Evolutionary conservation across 208 protist genomes (phyloP).

Genomic region (Crithidia sp.): DNA sequence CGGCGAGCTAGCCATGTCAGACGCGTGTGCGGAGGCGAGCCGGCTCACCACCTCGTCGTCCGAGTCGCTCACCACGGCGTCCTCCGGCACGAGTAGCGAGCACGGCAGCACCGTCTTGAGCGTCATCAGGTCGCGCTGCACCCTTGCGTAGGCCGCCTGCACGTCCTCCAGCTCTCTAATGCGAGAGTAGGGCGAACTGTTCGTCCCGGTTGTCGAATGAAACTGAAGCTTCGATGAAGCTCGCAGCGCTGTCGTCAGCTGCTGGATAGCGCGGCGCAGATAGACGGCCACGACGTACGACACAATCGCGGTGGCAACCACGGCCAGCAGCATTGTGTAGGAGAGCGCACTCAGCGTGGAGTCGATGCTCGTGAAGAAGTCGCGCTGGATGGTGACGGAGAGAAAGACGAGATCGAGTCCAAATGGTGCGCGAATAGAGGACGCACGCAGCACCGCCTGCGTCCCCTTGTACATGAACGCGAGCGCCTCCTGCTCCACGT

Average conservation of each 20-base stretch:
- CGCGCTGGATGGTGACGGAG: conserved; percentile 22
- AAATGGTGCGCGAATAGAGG: not conserved
- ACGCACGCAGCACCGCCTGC: conserved; percentile 22
- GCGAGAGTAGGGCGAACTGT: not conserved
- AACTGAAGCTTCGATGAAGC: conserved; percentile 32
- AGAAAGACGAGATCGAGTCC: conserved; percentile 24
- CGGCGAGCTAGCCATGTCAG: no score
- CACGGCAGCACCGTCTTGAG: conserved; percentile 31
- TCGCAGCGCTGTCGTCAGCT: conserved; percentile 22
- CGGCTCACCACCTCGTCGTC: not conserved
- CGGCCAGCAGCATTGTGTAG: conserved; percentile 13
- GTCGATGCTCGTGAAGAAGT: conserved; percentile 27
- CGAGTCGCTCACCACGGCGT: not conserved
- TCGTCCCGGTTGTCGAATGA: not conserved
- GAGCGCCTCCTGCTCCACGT: not conserved
- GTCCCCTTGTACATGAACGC: conserved; percentile 10
- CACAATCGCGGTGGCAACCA: not conserved
- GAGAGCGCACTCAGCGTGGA: conserved; percentile 10
- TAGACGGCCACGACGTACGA: conserved; percentile 22
- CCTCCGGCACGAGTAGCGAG: conserved; percentile 19
- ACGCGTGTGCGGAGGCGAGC: not conserved
- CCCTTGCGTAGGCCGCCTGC: conserved; percentile 16
- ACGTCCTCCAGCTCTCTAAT: conserved; percentile 28
- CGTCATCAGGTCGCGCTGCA: conserved; percentile 33
- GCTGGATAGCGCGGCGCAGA: conserved; percentile 14